Evolutionary conservation across 139 green algal species (phyloP).

Genomic region (Picochlorum costavermella): DNA sequence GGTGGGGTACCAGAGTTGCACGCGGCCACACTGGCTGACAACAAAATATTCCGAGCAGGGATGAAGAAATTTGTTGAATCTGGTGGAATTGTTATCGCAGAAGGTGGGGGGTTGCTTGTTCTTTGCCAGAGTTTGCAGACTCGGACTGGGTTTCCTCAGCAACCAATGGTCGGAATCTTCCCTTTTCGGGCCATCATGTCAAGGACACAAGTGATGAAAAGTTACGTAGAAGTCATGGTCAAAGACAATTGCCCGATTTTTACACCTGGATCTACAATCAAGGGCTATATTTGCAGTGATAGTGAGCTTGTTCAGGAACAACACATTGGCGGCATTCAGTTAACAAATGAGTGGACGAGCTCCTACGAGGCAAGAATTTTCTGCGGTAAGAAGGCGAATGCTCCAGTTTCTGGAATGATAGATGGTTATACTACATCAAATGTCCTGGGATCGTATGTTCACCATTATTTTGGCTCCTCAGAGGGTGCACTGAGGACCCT

Average conservation of each 20-base stretch:
- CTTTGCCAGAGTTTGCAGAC: conserved; percentile 58
- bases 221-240: conserved; percentile 63
- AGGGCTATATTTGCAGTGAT: conserved; percentile 67
- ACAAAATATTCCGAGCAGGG: conserved; percentile 44
- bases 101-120: conserved; percentile 84
- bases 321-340: conserved; percentile 20
- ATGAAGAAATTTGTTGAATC: conserved; percentile 69
- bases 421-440: conserved; percentile 66
- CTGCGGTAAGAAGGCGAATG: no score
- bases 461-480: conserved; percentile 74
- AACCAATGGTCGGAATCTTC: conserved; percentile 62
- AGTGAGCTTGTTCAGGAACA: conserved; percentile 65
- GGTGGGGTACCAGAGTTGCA: conserved; percentile 69
- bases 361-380: not conserved
- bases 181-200: conserved; percentile 70
- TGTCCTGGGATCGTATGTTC: conserved; percentile 75
- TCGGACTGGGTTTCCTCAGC: conserved; percentile 6
- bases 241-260: conserved; percentile 50
- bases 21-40: conserved; percentile 55
- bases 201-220: conserved; percentile 39
- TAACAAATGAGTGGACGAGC: not conserved
- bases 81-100: conserved; percentile 82
- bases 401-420: not conserved
- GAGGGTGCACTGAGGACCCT: conserved; percentile 32
- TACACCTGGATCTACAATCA: conserved; percentile 33